Percentiles rank a stretch among this genome's conserved stretches.
phyloP scores from a whole-genome alignment of 139 green algal genomes.

The Micractinium sp. region DNA sequence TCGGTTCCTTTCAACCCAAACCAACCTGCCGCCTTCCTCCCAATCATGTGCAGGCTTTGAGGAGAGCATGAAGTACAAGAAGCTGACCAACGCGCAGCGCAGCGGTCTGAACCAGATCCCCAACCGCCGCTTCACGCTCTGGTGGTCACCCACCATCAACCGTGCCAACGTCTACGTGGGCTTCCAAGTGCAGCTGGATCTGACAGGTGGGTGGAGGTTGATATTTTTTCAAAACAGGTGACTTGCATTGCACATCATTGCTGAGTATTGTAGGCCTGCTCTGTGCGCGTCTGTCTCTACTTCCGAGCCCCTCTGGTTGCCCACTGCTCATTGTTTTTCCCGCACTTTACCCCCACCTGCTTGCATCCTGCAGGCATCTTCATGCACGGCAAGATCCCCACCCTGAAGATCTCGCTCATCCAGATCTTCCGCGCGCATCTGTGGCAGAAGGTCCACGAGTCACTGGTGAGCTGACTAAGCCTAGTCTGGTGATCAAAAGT shows the following conservation, averaged over 20 bases:
- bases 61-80: slow-evolving; percentile 99
- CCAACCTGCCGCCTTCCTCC: no score
- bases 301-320: not conserved
- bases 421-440: slow-evolving; percentile 99
- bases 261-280: no score
- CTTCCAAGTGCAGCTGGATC: slow-evolving; percentile 99
- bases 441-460: slow-evolving; percentile 99
- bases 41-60: slow-evolving; percentile 67
- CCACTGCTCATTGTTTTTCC: not conserved
- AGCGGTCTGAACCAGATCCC: slow-evolving; percentile 99
- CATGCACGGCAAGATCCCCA: slow-evolving; percentile 99
- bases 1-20: no score
- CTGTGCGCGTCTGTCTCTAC: no score
- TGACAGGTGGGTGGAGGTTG: slow-evolving; percentile 81
- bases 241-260: no score
- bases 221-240: not conserved
- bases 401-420: slow-evolving; percentile 99
- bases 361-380: slow-evolving; percentile 84
- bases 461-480: slow-evolving; percentile 70
- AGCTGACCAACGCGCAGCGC: slow-evolving; percentile 99
- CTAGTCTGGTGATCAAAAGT: no score
- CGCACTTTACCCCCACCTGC: not conserved
- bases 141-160: slow-evolving; percentile 99
- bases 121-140: slow-evolving; percentile 99
- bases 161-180: slow-evolving; percentile 99